phyloP scores from a whole-genome alignment of 2,329 filamentous ascomycete species.

The Cladorrhinum sp. region DNA sequence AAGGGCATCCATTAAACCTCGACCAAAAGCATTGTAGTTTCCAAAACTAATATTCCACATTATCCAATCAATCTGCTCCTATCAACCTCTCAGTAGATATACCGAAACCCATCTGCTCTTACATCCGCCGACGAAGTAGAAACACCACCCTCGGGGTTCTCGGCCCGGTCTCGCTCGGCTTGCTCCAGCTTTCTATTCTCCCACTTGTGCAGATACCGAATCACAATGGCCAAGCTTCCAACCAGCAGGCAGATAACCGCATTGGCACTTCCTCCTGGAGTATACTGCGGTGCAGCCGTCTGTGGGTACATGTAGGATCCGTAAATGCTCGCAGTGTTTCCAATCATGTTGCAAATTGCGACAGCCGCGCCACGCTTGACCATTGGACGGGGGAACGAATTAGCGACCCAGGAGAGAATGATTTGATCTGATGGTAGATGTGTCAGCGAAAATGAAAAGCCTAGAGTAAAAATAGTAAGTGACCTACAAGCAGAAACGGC shows the following conservation, averaged over 20 bases:
- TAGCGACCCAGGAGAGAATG: conserved; percentile 66
- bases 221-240: conserved; percentile 48
- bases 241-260: conserved; percentile 61
- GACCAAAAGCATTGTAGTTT: neutral
- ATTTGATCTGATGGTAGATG: conserved; percentile 39
- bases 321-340: conserved; percentile 54
- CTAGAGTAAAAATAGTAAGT: neutral
- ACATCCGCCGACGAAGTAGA: conserved; percentile 17
- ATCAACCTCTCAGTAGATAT: conserved; percentile 27
- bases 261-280: conserved; percentile 57
- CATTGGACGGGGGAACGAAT: conserved; percentile 67
- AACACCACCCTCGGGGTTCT: conserved; percentile 23
- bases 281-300: conserved; percentile 43
- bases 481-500: conserved; percentile 45
- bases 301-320: conserved; percentile 47
- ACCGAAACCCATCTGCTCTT: conserved; percentile 31
- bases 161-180: conserved; percentile 39
- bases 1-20: too few species aligned
- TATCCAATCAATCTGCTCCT: too few species aligned
- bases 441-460: neutral
- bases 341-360: conserved; percentile 64
- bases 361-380: conserved; percentile 65
- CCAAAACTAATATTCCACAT: neutral
- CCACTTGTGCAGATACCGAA: conserved; percentile 53
- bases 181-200: conserved; percentile 60